Evolutionary conservation across 495 filamentous ascomycete species (phyloP).

Genomic region (Aspergillus kassunensis): DNA sequence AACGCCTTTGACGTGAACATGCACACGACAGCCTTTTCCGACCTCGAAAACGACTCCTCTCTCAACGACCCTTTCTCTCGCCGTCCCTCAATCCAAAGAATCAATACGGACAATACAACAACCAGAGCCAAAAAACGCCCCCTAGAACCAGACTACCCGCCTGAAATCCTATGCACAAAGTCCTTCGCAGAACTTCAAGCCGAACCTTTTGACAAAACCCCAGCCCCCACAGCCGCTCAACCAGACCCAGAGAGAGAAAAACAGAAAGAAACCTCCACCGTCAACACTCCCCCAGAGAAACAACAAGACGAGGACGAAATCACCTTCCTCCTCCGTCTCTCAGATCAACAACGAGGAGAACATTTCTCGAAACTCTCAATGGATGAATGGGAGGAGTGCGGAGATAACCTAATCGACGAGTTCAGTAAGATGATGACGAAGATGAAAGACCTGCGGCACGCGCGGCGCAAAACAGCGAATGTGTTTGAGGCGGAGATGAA

Average conservation of each 20-base stretch:
- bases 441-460: slow-evolving; percentile 59
- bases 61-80: slow-evolving; percentile 34
- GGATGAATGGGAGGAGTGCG: slow-evolving; percentile 76
- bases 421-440: slow-evolving; percentile 60
- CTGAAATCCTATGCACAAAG: slow-evolving; percentile 39
- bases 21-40: slow-evolving; percentile 34
- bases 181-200: slow-evolving; percentile 41
- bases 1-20: slow-evolving; percentile 35
- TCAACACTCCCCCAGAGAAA: slow-evolving; percentile 8
- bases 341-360: slow-evolving; percentile 46
- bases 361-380: slow-evolving; percentile 64
- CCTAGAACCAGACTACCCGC: slow-evolving; percentile 41
- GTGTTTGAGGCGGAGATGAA: slow-evolving; percentile 68
- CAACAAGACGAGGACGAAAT: slow-evolving; percentile 24
- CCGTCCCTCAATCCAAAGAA: slow-evolving; percentile 18
- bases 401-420: slow-evolving; percentile 71
- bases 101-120: slow-evolving; percentile 12
- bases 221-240: slow-evolving; percentile 16
- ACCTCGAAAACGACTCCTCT: slow-evolving; percentile 30
- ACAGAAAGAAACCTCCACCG: too few relatives aligned
- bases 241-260: not conserved
- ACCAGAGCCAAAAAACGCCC: slow-evolving; percentile 28
- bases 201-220: slow-evolving; percentile 42
- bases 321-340: slow-evolving; percentile 24
- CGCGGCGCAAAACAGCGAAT: slow-evolving; percentile 59